Conservation (phyloP, 345 rosid genomes). For the Syzygium oleosum region DNA sequence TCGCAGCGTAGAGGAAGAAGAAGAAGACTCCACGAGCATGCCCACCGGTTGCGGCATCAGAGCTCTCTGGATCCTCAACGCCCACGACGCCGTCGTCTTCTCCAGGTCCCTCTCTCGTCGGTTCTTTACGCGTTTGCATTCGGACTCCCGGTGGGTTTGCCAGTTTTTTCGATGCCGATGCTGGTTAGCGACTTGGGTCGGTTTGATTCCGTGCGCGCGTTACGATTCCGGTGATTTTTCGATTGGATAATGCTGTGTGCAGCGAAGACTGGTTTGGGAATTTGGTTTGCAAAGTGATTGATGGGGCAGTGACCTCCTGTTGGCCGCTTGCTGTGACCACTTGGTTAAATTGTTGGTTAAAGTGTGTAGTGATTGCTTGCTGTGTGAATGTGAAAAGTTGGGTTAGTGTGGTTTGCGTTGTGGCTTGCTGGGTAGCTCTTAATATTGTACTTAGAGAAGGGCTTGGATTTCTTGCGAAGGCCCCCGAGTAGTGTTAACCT, state of each 20-base stretch:
- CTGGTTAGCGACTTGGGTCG: neutral
- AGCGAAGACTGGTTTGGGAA: neutral
- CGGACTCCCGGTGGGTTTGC: neutral
- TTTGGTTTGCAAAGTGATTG: neutral
- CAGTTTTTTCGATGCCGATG: neutral
- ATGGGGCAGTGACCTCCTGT: neutral
- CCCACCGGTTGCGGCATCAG: conserved; percentile 68
- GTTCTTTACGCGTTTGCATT: neutral
- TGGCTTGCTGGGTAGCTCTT: neutral
- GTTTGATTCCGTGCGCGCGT: neutral
- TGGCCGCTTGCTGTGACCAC: neutral
- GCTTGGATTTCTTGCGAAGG: neutral
- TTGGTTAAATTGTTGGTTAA: neutral
- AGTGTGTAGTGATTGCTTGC: neutral
- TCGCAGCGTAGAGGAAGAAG: neutral
- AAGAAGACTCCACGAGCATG: conserved; percentile 9
- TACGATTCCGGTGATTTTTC: neutral
- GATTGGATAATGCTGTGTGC: neutral
- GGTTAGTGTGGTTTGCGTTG: neutral
- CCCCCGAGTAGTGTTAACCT: neutral
- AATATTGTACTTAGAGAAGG: neutral
- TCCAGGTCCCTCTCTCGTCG: conserved; percentile 44
- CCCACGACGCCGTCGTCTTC: conserved; percentile 62
- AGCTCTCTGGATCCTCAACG: conserved; percentile 86
- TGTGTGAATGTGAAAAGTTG: neutral